Evolutionary conservation across 306 rosid species (phyloP), one percentile per base, ranked within the genome.

Genomic region (Ormosia emarginata): DNA sequence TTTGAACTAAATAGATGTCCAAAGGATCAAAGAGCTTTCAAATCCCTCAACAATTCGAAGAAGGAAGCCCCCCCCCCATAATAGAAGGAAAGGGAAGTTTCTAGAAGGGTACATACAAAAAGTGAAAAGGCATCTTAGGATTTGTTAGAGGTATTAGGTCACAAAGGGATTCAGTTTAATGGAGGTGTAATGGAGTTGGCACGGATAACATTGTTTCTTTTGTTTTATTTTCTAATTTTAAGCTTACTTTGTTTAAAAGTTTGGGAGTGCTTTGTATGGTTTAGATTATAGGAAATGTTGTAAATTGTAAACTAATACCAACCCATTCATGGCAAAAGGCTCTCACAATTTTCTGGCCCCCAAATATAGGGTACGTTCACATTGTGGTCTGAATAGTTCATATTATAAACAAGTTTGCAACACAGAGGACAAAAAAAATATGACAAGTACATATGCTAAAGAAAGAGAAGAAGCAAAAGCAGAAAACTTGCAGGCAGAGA

Each of bases 101-200:
- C 90, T 86, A 87, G n/a, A n/a, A n/a, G n/a, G 77, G 75, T 83
- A 75, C 61, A 41, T 82, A 79, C 79, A 87, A 85, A 84, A 82
- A 91, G 85, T 78, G 90, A 93, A 81, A 75, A 82, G 85, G 94
- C 94, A 94, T 92, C 98, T 89, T 67, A 88, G 88, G 78, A 82
- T 86, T 90, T 93, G 73, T 36, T 10, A 56, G 12, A 18, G 15
- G 44, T 14, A 6, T 18, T 49, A 18, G 9, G 49, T 17, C 33
- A 3, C 52, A 24, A 29, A 24, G 33, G 13, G 14, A 40, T 15
- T 15, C 34, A 30, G 36, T 30, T 59, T 39, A 59, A 59, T 24
- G 14, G 34, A 8, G 2, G 33, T 67, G 14, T 24, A 7, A 15
- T 10, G 39, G 30, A 6, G 32, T 18, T 79, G 47, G 33, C 56